Conservation (phyloP, 2,329 filamentous ascomycete species). For the Aspergillus jensenii region DNA sequence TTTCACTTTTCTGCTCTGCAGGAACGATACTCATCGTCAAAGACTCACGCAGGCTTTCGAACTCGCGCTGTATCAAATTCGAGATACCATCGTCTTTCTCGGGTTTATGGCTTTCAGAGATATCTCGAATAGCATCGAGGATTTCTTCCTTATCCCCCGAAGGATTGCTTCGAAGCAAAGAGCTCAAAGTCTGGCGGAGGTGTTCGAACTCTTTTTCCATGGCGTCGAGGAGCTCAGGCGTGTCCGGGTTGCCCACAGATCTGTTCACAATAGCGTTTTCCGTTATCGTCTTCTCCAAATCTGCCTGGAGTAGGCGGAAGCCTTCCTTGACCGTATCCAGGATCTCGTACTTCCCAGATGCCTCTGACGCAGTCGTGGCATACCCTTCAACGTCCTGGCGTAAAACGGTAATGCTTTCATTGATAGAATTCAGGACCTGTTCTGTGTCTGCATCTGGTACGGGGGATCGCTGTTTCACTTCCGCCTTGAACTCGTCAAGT, state of each 20-base stretch:
- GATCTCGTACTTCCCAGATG: slow-evolving; percentile 73
- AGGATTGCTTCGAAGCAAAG: slow-evolving; percentile 61
- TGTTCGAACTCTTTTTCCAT: slow-evolving; percentile 82
- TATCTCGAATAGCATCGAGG: slow-evolving; percentile 59
- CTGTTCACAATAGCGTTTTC: slow-evolving; percentile 38
- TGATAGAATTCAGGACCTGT: slow-evolving; percentile 82
- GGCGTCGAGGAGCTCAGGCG: slow-evolving; percentile 68
- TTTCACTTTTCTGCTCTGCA: slow-evolving; percentile 36
- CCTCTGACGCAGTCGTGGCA: slow-evolving; percentile 69
- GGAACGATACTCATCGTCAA: slow-evolving; percentile 32
- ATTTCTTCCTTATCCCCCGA: slow-evolving; percentile 60
- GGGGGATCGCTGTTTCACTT: slow-evolving; percentile 76
- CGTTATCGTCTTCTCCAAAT: slow-evolving; percentile 54
- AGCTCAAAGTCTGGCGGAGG: slow-evolving; percentile 74
- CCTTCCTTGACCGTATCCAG: slow-evolving; percentile 66
- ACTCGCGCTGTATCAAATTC: slow-evolving; percentile 57
- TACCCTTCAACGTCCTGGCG: slow-evolving; percentile 79
- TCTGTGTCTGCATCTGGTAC: slow-evolving; percentile 80
- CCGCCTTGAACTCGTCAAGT: slow-evolving; percentile 60
- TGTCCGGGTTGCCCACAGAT: slow-evolving; percentile 50
- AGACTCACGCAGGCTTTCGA: slow-evolving; percentile 59
- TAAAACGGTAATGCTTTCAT: slow-evolving; percentile 80
- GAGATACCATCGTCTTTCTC: slow-evolving; percentile 30
- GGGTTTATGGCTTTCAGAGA: slow-evolving; percentile 35
- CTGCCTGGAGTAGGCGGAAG: slow-evolving; percentile 61